These are phyloP conservation scores for Candida broadrunensis DNA, from an alignment of 805 yeast genomes.

Conservation along the genomic window DNA sequence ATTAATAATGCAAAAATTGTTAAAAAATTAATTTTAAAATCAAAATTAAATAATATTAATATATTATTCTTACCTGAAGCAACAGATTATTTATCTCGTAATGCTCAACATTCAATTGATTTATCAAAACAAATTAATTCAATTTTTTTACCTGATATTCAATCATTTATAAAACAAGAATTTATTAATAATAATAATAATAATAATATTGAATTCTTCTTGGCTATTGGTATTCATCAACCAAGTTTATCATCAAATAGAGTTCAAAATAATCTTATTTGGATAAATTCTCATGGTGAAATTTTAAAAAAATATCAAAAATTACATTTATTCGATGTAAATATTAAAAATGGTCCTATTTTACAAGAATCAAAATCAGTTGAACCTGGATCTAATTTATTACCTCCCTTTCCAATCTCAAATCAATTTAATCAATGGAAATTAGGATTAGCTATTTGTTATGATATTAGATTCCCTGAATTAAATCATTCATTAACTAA, in stretches of 20 bases:
- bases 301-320: conserved; percentile 74
- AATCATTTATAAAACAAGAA: not conserved
- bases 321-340: conserved; percentile 86
- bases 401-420: conserved; percentile 48
- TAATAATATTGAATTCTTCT: conserved; percentile 46
- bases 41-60: conserved; percentile 58
- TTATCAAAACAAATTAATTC: conserved; percentile 39
- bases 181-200: conserved; percentile 2
- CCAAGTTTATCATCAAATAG: conserved; percentile 50
- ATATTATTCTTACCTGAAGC: conserved; percentile 92
- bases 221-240: conserved; percentile 88
- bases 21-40: conserved; percentile 56
- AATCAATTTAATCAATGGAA: conserved; percentile 21
- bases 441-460: conserved; percentile 75
- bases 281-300: conserved; percentile 64
- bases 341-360: conserved; percentile 77
- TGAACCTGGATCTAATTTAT: conserved; percentile 64
- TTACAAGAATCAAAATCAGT: conserved; percentile 76
- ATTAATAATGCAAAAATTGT: conserved; percentile 59
- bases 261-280: conserved; percentile 63
- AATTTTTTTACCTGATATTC: conserved; percentile 11
- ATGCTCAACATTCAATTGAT: conserved; percentile 59
- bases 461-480: conserved; percentile 87
- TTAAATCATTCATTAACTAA: conserved; percentile 61
- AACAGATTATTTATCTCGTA: conserved; percentile 77